These are phyloP conservation scores for Dicorynia guianensis DNA, from an alignment of 306 rosid genomes.

Conservation along the genomic window DNA sequence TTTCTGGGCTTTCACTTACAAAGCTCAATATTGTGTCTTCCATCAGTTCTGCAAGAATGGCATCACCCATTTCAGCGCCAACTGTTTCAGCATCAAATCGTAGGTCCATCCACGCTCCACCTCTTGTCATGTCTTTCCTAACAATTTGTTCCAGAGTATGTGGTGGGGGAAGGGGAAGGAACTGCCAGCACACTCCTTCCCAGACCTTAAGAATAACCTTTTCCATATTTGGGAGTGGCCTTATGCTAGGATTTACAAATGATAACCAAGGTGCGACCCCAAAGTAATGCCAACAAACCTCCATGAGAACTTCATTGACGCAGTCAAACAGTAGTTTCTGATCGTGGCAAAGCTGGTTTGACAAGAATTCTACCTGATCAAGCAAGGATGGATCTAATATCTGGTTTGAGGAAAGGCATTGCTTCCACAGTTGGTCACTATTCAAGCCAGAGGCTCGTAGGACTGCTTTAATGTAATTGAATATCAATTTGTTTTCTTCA, in stretches of 20 bases:
- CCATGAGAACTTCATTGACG: constrained; percentile 75
- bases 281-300: constrained; percentile 62
- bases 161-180: constrained; percentile 73
- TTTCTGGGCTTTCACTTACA: constrained; percentile 48
- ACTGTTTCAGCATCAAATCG: constrained; percentile 62
- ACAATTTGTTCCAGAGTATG: constrained; percentile 84
- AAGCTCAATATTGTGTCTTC: constrained; percentile 68
- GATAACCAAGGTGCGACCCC: constrained; percentile 69
- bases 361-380: constrained; percentile 59
- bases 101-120: constrained; percentile 79
- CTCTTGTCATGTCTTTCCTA: constrained; percentile 78
- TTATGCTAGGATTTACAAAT: constrained; percentile 55
- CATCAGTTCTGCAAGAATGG: constrained; percentile 75
- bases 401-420: constrained; percentile 72
- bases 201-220: constrained; percentile 59
- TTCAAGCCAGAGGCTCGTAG: constrained; percentile 66
- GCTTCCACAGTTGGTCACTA: constrained; percentile 62
- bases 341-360: constrained; percentile 63
- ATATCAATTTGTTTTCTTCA: constrained; percentile 67
- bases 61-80: constrained; percentile 72
- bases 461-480: constrained; percentile 65
- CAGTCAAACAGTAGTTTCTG: constrained; percentile 77
- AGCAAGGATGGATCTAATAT: constrained; percentile 70
- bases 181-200: constrained; percentile 79
- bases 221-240: constrained; percentile 58